Evolutionary conservation across 805 yeast genomes (phyloP).

Genomic region (Cyberlindnera veronae): DNA sequence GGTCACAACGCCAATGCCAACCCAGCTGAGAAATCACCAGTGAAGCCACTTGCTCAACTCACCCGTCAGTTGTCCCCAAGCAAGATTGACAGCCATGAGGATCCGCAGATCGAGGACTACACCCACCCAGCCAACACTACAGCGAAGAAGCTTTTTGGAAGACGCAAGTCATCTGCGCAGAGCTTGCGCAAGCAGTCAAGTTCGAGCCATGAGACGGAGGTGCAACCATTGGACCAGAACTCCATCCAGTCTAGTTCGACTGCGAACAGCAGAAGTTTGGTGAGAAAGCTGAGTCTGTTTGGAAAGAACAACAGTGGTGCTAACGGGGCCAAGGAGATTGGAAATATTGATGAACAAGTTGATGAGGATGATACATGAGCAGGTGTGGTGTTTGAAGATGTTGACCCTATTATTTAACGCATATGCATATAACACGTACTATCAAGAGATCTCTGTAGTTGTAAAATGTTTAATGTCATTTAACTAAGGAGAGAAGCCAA

Average conservation of each 20-base stretch:
- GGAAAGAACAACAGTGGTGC: conserved; percentile 16
- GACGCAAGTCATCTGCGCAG: conserved; percentile 18
- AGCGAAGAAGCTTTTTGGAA: conserved; percentile 21
- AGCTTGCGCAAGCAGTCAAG: conserved; percentile 21
- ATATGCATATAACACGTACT: conserved; percentile 1
- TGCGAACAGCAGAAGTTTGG: conserved; percentile 19
- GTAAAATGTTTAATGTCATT: not conserved
- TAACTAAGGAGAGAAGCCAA: too few relatives aligned
- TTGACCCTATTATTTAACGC: not conserved
- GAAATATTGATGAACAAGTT: conserved; percentile 21
- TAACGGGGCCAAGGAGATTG: conserved; percentile 8
- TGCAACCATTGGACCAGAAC: conserved; percentile 1
- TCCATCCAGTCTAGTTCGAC: conserved; percentile 18
- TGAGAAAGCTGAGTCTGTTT: conserved; percentile 26
- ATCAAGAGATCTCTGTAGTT: not conserved
- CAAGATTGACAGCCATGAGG: conserved; percentile 16
- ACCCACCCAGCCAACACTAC: conserved; percentile 9
- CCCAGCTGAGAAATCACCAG: conserved; percentile 19
- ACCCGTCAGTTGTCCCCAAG: conserved; percentile 13
- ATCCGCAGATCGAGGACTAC: conserved; percentile 21
- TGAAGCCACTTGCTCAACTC: conserved; percentile 10
- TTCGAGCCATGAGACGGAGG: conserved; percentile 15
- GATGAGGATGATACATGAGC: conserved; percentile 19
- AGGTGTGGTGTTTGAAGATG: too few relatives aligned
- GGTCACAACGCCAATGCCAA: conserved; percentile 22